Evolutionary conservation across 2,329 filamentous ascomycete genomes (phyloP).

Genomic region (Ophiostoma quercus): DNA sequence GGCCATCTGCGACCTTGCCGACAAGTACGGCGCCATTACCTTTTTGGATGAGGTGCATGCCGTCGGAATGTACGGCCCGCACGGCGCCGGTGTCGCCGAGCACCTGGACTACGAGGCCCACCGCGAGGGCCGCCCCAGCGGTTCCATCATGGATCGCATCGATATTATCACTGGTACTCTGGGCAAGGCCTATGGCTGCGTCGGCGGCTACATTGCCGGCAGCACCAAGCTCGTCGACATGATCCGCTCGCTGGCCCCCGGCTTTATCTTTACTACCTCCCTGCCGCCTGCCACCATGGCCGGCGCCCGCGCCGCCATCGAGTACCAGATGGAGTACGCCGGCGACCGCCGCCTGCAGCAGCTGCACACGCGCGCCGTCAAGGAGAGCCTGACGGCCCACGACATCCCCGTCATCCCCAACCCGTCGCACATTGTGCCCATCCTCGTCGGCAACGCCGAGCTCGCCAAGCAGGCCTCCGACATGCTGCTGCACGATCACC

Average conservation of each 20-base stretch:
- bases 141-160: slow-evolving; percentile 89
- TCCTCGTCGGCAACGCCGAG: slow-evolving; percentile 90
- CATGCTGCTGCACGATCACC: slow-evolving; percentile 80
- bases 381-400: slow-evolving; percentile 68
- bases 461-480: slow-evolving; percentile 89
- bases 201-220: slow-evolving; percentile 95
- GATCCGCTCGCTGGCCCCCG: slow-evolving; percentile 87
- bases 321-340: slow-evolving; percentile 82
- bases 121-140: slow-evolving; percentile 63
- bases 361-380: slow-evolving; percentile 91
- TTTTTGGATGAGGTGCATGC: slow-evolving; percentile 98
- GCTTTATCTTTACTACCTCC: slow-evolving; percentile 98
- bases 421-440: slow-evolving; percentile 90
- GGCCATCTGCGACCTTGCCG: slow-evolving; percentile 89
- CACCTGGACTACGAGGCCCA: slow-evolving; percentile 93
- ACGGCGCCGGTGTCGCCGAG: slow-evolving; percentile 92
- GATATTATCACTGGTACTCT: slow-evolving; percentile 98
- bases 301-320: slow-evolving; percentile 82
- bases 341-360: slow-evolving; percentile 90
- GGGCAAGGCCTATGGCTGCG: slow-evolving; percentile 95
- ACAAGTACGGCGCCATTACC: slow-evolving; percentile 95
- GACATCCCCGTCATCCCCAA: slow-evolving; percentile 98
- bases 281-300: slow-evolving; percentile 96
- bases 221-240: slow-evolving; percentile 82
- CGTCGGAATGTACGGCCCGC: slow-evolving; percentile 97